Base-by-base conservation (phyloP, 2,329 filamentous ascomycete species). In the Tolypocladium pustulatum region DNA sequence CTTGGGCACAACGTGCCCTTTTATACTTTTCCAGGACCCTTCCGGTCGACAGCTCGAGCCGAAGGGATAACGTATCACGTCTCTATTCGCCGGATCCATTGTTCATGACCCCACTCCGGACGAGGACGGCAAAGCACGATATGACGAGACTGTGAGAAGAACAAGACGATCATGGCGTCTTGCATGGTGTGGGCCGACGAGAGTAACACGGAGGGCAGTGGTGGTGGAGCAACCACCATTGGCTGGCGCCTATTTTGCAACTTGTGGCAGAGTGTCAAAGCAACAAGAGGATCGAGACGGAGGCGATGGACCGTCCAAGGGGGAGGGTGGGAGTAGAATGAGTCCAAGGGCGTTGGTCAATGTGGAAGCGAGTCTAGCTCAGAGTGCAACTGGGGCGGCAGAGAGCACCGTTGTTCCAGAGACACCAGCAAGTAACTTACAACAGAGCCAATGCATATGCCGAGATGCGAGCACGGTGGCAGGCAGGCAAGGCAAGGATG, bases 1-100 rank as follows among this genome's bases (percentile, higher is more conserved):
- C 67, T 71, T 65, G 76, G 78, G 73, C 73, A 80, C 73, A 72
- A 73, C 69, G 67, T 68, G 70, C 72, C 81, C 75, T 84, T 86
- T 87, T 87, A 87, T 87, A 86, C 76, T 78, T 81, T 78, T 82
- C 70, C 68, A 61, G 62, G 64, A 65, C 67, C 69, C 65, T 69
- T 68, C 69, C 65, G 66, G 70, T 65, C 71, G 67, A 67, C 65
- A 66, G 63, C 66, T 68, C 63, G 66, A 69, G 67, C 64, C 65
- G 66, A 67, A 65, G 71, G 72, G 73, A 78, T 75, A 78, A 75
- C 69, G 72, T 65, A 69, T 67, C 65, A 66, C 65, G 68, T 70
- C 69, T 75, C 70, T 67, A 78, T 78, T 79, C 76, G 76, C 72
- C 67, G 64, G 67, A 70, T 61, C 61, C 62, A 61, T 43, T 62